A percentile compares a stretch with the other conserved stretches of the same genome.
phyloP scores from a whole-genome alignment of 768 basidiomycete species.

The Ramaria sp. region DNA sequence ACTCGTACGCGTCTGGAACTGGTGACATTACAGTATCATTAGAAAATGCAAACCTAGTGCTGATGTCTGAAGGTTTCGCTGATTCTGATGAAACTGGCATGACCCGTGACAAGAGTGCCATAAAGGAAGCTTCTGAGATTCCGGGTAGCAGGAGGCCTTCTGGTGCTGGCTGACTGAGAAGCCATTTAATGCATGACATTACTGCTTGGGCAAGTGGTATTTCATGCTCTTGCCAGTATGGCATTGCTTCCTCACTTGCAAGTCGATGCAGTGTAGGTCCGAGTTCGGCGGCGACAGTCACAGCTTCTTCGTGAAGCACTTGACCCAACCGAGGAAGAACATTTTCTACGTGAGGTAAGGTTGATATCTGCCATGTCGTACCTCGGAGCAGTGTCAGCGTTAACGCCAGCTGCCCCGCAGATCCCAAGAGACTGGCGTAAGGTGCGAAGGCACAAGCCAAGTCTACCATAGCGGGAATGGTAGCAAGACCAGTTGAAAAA shows the following conservation, averaged over 20 bases:
- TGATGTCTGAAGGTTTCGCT: not conserved
- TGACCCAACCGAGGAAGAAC: not conserved
- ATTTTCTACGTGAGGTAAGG: constrained; percentile 16
- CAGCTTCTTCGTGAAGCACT: not conserved
- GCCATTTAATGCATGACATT: not conserved
- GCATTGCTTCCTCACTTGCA: not conserved
- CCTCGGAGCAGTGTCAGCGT: constrained; percentile 23
- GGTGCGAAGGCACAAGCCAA: constrained; percentile 26
- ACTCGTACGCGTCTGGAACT: not conserved
- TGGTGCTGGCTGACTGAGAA: not conserved
- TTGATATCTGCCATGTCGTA: constrained; percentile 15
- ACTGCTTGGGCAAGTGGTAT: not conserved
- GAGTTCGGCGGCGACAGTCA: not conserved
- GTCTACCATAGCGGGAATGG: constrained; percentile 33
- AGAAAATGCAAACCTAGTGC: not conserved
- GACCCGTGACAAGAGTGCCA: not conserved
- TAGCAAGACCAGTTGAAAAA: constrained; percentile 38
- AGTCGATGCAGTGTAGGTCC: not conserved
- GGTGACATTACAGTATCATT: not conserved
- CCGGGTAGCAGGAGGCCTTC: not conserved
- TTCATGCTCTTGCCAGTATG: not conserved
- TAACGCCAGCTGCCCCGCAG: constrained; percentile 25
- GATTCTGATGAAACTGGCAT: not conserved
- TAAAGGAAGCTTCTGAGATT: not conserved
- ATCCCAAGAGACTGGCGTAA: constrained; percentile 15